Evolutionary conservation across 1,284 basidiomycete genomes (phyloP).

Genomic region (Rhodotorula sp.): DNA sequence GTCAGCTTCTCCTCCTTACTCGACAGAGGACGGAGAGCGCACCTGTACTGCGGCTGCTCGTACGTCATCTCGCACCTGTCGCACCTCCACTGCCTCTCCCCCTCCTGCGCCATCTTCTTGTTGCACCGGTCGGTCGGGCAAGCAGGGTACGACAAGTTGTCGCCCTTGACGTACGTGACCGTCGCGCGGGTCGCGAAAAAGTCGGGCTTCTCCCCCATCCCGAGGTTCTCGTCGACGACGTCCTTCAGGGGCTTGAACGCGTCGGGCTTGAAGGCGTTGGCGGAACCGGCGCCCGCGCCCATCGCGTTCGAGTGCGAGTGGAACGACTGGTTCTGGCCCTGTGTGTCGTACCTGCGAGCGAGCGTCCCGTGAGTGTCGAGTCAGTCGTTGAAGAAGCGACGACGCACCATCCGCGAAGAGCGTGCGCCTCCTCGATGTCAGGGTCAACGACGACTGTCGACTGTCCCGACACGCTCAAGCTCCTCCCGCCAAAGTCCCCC

Average conservation of each 20-base stretch:
- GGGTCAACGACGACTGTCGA: slow-evolving; percentile 79
- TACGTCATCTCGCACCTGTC: slow-evolving; percentile 86
- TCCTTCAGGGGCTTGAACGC: slow-evolving; percentile 75
- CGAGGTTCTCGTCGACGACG: slow-evolving; percentile 70
- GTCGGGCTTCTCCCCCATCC: slow-evolving; percentile 67
- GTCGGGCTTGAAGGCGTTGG: slow-evolving; percentile 43
- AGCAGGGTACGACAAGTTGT: slow-evolving; percentile 85
- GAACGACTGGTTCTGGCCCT: slow-evolving; percentile 64
- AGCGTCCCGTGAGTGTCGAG: background rate
- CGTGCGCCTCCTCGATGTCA: slow-evolving; percentile 80
- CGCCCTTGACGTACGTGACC: slow-evolving; percentile 82
- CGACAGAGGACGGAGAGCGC: slow-evolving; percentile 42
- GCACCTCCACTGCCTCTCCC: slow-evolving; percentile 72
- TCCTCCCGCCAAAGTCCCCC: slow-evolving; percentile 88
- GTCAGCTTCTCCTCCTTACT: too few relatives aligned
- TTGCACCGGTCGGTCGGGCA: slow-evolving; percentile 79
- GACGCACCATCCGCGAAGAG: slow-evolving; percentile 81
- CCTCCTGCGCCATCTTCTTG: slow-evolving; percentile 81
- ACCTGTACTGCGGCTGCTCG: slow-evolving; percentile 77
- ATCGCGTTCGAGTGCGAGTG: slow-evolving; percentile 62
- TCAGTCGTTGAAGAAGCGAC: background rate
- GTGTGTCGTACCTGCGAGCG: slow-evolving; percentile 58
- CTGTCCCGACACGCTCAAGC: slow-evolving; percentile 67
- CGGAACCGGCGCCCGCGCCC: slow-evolving; percentile 46
- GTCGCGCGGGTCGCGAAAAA: slow-evolving; percentile 81